Percentiles rank a stretch among this genome's conserved stretches.
These are phyloP conservation scores for Leishmania mexicana DNA, from an alignment of 208 protist genomes.

Conservation along the genomic window DNA sequence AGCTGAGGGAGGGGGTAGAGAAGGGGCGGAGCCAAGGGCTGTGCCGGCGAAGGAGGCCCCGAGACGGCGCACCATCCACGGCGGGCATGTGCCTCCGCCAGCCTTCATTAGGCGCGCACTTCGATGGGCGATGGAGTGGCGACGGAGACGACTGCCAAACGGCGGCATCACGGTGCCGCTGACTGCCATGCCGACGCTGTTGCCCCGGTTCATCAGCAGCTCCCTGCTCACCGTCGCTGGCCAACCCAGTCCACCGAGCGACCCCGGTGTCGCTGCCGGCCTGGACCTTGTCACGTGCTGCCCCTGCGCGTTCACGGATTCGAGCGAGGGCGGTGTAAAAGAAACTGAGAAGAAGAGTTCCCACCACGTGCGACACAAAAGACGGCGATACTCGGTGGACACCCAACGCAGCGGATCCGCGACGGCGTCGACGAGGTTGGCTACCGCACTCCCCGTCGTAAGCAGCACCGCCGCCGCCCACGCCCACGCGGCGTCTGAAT, in stretches of 20 bases:
- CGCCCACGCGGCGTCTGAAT: conserved; percentile 3
- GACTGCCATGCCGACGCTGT: not conserved
- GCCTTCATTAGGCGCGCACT: not conserved
- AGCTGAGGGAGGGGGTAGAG: not conserved
- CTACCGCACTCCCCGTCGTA: conserved; percentile 5
- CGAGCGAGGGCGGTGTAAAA: conserved; percentile 17
- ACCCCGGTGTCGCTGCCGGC: not conserved
- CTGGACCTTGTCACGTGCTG: conserved; percentile 12
- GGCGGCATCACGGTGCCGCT: not conserved
- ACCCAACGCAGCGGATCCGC: conserved; percentile 14
- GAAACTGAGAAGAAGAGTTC: conserved; percentile 22
- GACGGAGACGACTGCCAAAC: not conserved
- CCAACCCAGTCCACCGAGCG: not conserved
- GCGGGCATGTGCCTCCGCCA: not conserved
- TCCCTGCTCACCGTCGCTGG: not conserved
- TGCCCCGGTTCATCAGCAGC: not conserved
- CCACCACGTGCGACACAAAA: conserved; percentile 18
- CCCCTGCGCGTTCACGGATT: conserved; percentile 9
- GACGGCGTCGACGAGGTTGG: conserved; percentile 14
- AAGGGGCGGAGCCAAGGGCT: not conserved
- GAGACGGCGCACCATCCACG: not conserved
- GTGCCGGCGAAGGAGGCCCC: not conserved
- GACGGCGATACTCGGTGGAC: conserved; percentile 16
- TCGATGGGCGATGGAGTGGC: not conserved
- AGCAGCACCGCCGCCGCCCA: conserved; percentile 20